Conservation (phyloP, 225 moss, liverwort and hornwort genomes). For the Physcomitrium patens region DNA sequence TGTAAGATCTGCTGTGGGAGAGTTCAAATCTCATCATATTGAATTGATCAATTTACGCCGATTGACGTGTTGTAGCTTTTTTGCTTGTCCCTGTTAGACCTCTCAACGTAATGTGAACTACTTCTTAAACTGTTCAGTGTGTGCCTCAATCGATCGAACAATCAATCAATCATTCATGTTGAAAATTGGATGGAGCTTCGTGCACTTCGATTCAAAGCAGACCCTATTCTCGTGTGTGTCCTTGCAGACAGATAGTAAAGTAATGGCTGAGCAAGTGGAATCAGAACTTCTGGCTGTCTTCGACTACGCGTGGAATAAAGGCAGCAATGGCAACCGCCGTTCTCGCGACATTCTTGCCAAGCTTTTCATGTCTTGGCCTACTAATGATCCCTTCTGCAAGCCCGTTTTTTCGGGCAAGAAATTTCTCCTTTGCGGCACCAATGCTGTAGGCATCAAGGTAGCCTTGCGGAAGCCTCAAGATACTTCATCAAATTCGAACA, state of each 20-base stretch:
- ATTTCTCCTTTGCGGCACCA: conserved; percentile 48
- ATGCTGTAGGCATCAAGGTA: conserved; percentile 74
- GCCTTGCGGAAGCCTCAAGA: conserved; percentile 67
- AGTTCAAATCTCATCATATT: neutral
- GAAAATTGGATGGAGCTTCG: neutral
- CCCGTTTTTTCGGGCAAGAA: conserved; percentile 33
- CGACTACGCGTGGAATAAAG: conserved; percentile 92
- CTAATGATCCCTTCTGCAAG: conserved; percentile 42
- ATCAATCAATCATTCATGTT: neutral
- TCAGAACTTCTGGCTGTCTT: conserved; percentile 79
- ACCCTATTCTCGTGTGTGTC: neutral
- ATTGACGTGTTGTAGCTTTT: too few species aligned
- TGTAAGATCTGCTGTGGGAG: conserved; percentile 31
- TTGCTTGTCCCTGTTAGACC: too few species aligned
- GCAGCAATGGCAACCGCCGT: conserved; percentile 72
- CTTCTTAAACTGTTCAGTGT: too few species aligned
- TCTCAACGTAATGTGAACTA: too few species aligned
- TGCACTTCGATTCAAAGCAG: conserved; percentile 1
- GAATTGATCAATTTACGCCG: neutral
- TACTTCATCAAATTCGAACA: conserved; percentile 12
- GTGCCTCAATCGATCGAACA: neutral
- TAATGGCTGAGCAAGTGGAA: conserved; percentile 80
- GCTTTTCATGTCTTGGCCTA: conserved; percentile 62
- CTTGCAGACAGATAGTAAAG: conserved; percentile 76
- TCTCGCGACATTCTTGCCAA: conserved; percentile 82